Base-by-base conservation (phyloP, 2,329 filamentous ascomycete species). In the Ophiosphaerella narmari region DNA sequence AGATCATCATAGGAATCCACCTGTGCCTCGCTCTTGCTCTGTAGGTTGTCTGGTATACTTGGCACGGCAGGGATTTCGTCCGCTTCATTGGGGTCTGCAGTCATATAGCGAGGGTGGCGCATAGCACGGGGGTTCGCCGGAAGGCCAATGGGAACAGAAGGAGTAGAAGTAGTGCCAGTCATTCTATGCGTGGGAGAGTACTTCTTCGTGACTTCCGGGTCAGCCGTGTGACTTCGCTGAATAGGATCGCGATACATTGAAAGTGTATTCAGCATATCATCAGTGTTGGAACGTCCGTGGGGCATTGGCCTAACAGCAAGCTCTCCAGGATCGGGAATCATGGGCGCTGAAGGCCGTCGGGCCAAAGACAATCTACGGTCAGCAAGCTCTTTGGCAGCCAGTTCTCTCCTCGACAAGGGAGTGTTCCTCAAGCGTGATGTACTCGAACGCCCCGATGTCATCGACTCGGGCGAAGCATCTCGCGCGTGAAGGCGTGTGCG, bases 71-170 rank as follows among this genome's bases (percentile, higher is more conserved):
- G 82, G 21, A 79, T 76, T 29, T 72, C 69, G 13, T 81, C 77
- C 31, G 76, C 72, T 38, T 79, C 75, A 39, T 75, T 76, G 36
- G 80, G 76, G 50, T 86, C 82, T 2, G 79, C 74, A 58, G 84
- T 82, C 70, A 81, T 81, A 60, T 93, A 86, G 37, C 90, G 85
- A 1, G 84, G 83, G 68, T 95, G 85, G 16, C 89, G 85, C 91
- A 97, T 96, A 1, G 91, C 91, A 75, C 90, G 87, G 26, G 93
- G 92, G 1, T 92, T 97, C 2, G 91, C 90, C 12, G 93, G 91
- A n/a, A 96, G 81, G 0, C 91, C 92, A 43, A 93, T 82, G 5
- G 83, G 80, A 1, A 77, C 77, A 12, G 80, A 79, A 12, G 82
- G 78, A 1, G 80, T 80, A 2, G 77, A 75, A 2, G 75, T 77